phyloP scores from a whole-genome alignment of 257 asterid species.

The Capsicum chinense region DNA sequence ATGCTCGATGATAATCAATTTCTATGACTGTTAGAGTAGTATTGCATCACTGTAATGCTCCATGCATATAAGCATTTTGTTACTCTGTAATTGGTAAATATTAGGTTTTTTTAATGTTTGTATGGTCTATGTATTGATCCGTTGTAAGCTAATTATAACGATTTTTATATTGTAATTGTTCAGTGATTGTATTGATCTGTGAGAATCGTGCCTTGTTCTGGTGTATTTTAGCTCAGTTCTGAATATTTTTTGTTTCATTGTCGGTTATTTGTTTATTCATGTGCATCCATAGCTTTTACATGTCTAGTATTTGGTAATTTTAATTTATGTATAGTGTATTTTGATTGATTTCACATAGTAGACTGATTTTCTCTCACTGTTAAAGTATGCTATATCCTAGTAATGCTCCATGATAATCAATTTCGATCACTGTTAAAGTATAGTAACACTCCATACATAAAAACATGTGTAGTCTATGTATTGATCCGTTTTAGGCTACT shows the following conservation, averaged over 20 bases:
- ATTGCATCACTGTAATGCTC: not conserved
- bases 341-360: not conserved
- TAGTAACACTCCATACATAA: not conserved
- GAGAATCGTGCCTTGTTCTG: not conserved
- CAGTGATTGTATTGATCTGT: conserved; percentile 36
- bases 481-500: no score
- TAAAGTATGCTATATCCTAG: not conserved
- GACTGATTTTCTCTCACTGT: not conserved
- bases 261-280: not conserved
- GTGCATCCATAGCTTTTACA: not conserved
- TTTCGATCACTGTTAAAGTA: no score
- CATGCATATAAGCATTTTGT: not conserved
- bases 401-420: not conserved
- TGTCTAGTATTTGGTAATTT: not conserved
- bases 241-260: not conserved
- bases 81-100: not conserved
- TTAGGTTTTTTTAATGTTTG: conserved; percentile 30
- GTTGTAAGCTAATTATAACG: conserved; percentile 25
- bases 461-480: not conserved
- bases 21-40: no score
- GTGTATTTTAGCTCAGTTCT: not conserved
- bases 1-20: no score
- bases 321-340: not conserved
- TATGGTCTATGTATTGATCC: conserved; percentile 26
- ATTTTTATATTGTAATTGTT: not conserved